phyloP scores from a whole-genome alignment of 768 basidiomycete genomes.

The Phylloporus arenicola region DNA sequence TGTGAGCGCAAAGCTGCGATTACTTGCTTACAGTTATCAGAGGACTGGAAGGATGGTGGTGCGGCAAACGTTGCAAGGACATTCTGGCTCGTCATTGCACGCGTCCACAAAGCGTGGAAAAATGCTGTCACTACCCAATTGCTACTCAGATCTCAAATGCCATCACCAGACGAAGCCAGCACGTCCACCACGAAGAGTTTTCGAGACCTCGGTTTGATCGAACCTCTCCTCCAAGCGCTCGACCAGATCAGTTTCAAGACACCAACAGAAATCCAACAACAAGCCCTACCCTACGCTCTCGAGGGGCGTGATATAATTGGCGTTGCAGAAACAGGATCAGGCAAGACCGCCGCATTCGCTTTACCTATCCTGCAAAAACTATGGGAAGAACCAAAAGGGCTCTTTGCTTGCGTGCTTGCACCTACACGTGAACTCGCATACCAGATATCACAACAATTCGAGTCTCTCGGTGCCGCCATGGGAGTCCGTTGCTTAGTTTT shows the following conservation, averaged over 20 bases:
- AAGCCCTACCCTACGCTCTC: conserved; percentile 81
- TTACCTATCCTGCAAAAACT: conserved; percentile 93
- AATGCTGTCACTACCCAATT: background rate
- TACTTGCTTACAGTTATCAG: conserved; percentile 71
- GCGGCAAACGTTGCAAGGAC: conserved; percentile 68
- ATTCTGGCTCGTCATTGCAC: conserved; percentile 38
- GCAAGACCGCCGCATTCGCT: conserved; percentile 97
- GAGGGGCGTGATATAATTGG: conserved; percentile 95
- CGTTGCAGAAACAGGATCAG: conserved; percentile 95
- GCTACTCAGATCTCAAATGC: conserved; percentile 37
- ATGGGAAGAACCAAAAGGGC: conserved; percentile 91
- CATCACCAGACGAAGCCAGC: conserved; percentile 57
- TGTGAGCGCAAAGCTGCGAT: conserved; percentile 60
- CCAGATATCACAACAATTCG: conserved; percentile 97
- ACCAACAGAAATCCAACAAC: conserved; percentile 88
- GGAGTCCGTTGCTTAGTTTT: conserved; percentile 88
- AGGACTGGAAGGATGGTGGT: conserved; percentile 56
- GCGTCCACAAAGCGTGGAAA: conserved; percentile 13
- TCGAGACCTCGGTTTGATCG: conserved; percentile 79
- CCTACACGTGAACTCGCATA: conserved; percentile 98
- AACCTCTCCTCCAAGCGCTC: conserved; percentile 83
- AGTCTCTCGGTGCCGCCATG: conserved; percentile 85
- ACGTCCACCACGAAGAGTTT: conserved; percentile 54
- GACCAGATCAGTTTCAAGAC: conserved; percentile 73
- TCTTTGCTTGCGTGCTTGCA: conserved; percentile 90